Evolutionary conservation across 2,329 filamentous ascomycete species (phyloP).

Genomic region (Alternaria angustiovoidea): DNA sequence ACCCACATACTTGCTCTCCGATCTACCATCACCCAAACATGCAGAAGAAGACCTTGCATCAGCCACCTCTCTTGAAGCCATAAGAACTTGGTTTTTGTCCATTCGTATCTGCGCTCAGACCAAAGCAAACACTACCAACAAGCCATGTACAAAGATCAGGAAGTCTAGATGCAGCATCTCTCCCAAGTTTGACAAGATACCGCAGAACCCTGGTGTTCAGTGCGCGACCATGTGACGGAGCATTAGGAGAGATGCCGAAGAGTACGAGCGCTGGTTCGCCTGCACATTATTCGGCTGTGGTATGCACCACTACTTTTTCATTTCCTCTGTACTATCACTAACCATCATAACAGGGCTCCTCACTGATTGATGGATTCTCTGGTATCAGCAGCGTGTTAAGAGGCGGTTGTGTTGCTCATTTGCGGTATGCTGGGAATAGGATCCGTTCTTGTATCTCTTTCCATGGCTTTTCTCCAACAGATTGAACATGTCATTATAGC

Average conservation of each 20-base stretch:
- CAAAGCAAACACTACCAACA: neutral
- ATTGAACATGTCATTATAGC: neutral
- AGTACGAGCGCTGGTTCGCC: neutral
- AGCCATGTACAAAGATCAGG: neutral
- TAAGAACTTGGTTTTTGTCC: neutral
- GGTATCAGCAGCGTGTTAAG: neutral
- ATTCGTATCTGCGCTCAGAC: too few species aligned
- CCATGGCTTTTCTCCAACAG: neutral
- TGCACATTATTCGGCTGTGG: neutral
- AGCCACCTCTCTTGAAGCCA: neutral
- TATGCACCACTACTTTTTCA: neutral
- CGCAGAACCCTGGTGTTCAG: neutral
- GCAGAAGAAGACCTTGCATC: neutral
- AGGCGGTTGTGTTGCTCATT: neutral
- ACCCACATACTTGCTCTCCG: neutral
- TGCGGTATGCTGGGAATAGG: neutral
- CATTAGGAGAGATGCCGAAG: neutral
- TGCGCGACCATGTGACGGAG: neutral
- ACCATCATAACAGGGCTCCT: neutral
- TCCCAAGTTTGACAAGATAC: neutral
- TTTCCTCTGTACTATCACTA: neutral
- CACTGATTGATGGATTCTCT: neutral
- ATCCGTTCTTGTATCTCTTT: neutral
- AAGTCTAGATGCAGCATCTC: neutral
- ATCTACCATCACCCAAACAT: neutral